Evolutionary conservation across 176 grass and related monocot species (phyloP), one percentile per base, ranked within the genome.

Genomic region (Puya raimondii): DNA sequence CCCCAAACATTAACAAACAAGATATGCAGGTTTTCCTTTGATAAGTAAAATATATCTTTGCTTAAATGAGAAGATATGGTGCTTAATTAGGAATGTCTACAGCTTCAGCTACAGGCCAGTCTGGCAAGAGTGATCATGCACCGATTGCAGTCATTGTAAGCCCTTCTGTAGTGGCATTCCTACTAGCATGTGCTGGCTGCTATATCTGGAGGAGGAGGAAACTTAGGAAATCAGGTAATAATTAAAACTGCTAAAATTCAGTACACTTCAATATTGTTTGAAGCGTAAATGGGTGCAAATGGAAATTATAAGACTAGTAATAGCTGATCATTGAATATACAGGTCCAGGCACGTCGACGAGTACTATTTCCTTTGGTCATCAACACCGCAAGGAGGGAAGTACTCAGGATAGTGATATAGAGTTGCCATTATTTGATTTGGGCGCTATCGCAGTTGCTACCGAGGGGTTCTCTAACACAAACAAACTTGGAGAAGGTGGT

Each of bases 401-500:
- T 23, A 76, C 52, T 11, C 78, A 88, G 0, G 75, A 64, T 1
- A 75, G 79, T 1, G 78, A 88, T 2, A 42, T 81, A 42, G 86
- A 85, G 2, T 70, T 85, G 49, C 86, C 82, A 13, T 75, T 81
- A 47, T 88, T 85, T 81, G 86, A 88, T 81, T 47, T 84, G 22
- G 74, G 51, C 17, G 75, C 74, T n/a, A 86, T 84, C 66, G 71
- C 67, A 20, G 67, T 63, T 47, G 84, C 88, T 14, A 86, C 88
- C 9, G 70, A 86, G 53, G 74, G 77, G 80, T 91, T 91, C 80
- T 86, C 84, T 1, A 71, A 73, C 56, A 48, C 73, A 16, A 91
- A 91, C 18, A 91, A 91, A 47, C 80, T 91, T 9, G 84, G 88
- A 2, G 84, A 81, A 11, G 84, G 88, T 50, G 88, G 88, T 56